Evolutionary conservation across 805 yeast species (phyloP).

Genomic region (Wickerhamomyces chambardii): DNA sequence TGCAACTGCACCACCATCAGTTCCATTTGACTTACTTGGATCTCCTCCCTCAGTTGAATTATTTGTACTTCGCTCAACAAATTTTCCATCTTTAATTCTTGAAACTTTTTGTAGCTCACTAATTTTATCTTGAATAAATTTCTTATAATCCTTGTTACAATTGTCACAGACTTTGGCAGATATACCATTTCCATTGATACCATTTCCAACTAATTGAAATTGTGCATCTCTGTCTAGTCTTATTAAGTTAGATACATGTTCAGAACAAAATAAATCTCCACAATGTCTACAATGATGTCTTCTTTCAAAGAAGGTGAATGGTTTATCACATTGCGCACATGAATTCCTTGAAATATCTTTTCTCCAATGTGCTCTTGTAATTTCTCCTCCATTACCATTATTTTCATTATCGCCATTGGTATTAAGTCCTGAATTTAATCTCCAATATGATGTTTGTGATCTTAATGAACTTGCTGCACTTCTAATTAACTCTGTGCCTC

Average conservation of each 20-base stretch:
- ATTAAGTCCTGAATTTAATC: background rate
- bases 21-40: conserved; percentile 48
- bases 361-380: conserved; percentile 58
- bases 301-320: conserved; percentile 71
- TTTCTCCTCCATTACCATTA: conserved; percentile 21
- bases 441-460: conserved; percentile 18
- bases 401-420: conserved; percentile 2
- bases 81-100: background rate
- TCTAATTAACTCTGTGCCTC: conserved; percentile 2
- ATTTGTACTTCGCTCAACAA: conserved; percentile 36
- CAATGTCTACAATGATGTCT: conserved; percentile 82
- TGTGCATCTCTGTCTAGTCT: conserved; percentile 51
- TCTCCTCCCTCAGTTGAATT: no score
- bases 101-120: background rate
- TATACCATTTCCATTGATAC: conserved; percentile 60
- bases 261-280: conserved; percentile 72
- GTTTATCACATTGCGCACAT: conserved; percentile 61
- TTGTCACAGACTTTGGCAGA: conserved; percentile 61
- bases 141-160: conserved; percentile 57
- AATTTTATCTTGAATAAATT: conserved; percentile 14
- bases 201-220: no score
- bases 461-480: conserved; percentile 17
- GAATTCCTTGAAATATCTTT: conserved; percentile 55
- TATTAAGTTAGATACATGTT: conserved; percentile 50
- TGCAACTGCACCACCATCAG: no score